Evolutionary conservation across 106 monocot species (phyloP), one percentile per base, ranked within the genome.

Genomic region (Iris macrosiphon): DNA sequence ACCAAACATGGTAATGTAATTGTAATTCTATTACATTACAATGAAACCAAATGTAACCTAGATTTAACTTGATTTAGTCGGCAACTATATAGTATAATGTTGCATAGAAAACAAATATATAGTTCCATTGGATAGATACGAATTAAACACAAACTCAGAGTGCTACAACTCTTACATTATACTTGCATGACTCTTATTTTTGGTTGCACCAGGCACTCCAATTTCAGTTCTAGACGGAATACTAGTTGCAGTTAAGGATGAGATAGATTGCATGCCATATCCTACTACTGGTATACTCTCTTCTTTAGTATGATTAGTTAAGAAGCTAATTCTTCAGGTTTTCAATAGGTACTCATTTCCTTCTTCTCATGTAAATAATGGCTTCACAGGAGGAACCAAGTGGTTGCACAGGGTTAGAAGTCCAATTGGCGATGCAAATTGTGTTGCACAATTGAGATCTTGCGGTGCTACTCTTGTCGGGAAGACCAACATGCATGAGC

Each of bases 401-500:
- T 93, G 88, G 93, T 49, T 88, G 28, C 84, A 81, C 69, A 81
- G 75, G 61, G 57, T 58, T 61, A 80, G 88, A 41, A 42, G 50
- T 9, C 88, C 81, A 17, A 65, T 39, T 24, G 75, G 70, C 6
- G 93, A 93, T 67, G 93, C 93, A 40, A 35, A 2, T 18, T 81
- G 80, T 52, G 78, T 93, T 17, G 72, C 70, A 63, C 78, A 75
- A 55, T 39, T 93, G 55, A 80, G 93, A 45, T 72, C 69, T 33
- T 93, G 93, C 68, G 93, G 93, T 60, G 93, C 88, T 41, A 75
- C 88, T 60, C 64, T 93, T 39, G 84, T 88, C 23, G 93, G 93
- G 26, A 93, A 93, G 73, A 88, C 88, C 7, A 93, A 93, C 51
- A 93, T 93, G 93, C 93, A 93, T 61, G 93, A 93, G 57, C 77